Conservation (phyloP, 805 yeast species). For the Yamadazyma laniorum region DNA sequence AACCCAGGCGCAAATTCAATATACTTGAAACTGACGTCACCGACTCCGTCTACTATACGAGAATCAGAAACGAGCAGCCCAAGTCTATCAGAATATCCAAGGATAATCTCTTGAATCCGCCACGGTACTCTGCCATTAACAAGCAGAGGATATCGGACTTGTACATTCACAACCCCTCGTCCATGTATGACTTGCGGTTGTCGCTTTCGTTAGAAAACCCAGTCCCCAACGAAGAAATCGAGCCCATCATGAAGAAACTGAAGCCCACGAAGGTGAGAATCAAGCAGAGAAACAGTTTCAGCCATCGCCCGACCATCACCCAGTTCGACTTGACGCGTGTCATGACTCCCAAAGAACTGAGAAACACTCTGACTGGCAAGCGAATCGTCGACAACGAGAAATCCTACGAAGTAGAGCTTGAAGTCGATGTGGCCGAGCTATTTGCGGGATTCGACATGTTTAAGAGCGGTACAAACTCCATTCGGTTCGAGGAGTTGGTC, state of each 20-base stretch:
- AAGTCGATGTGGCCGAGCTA: slow-evolving; percentile 38
- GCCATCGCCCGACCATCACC: slow-evolving; percentile 72
- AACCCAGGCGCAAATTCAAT: slow-evolving; percentile 52
- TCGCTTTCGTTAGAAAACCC: slow-evolving; percentile 80
- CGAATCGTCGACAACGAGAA: slow-evolving; percentile 34
- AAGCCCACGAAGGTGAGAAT: slow-evolving; percentile 58
- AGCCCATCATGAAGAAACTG: slow-evolving; percentile 47
- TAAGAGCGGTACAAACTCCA: slow-evolving; percentile 35
- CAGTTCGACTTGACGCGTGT: slow-evolving; percentile 72
- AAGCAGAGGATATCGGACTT: slow-evolving; percentile 75
- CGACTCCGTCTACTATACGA: slow-evolving; percentile 62
- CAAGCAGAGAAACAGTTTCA: slow-evolving; percentile 70
- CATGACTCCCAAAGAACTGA: slow-evolving; percentile 32
- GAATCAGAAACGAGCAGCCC: slow-evolving; percentile 64
- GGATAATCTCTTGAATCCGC: slow-evolving; percentile 58
- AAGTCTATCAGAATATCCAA: slow-evolving; percentile 62
- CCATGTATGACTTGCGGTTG: slow-evolving; percentile 72
- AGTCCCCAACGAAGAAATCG: slow-evolving; percentile 54
- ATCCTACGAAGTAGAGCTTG: slow-evolving; percentile 40
- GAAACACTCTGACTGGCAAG: slow-evolving; percentile 36
- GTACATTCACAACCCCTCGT: slow-evolving; percentile 70
- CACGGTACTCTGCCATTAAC: slow-evolving; percentile 67
- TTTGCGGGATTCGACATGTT: slow-evolving; percentile 42
- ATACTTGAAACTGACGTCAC: slow-evolving; percentile 59
- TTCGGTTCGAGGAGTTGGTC: slow-evolving; percentile 44